Conservation (phyloP, 2,329 filamentous ascomycete species). For the Xylaria sp. region DNA sequence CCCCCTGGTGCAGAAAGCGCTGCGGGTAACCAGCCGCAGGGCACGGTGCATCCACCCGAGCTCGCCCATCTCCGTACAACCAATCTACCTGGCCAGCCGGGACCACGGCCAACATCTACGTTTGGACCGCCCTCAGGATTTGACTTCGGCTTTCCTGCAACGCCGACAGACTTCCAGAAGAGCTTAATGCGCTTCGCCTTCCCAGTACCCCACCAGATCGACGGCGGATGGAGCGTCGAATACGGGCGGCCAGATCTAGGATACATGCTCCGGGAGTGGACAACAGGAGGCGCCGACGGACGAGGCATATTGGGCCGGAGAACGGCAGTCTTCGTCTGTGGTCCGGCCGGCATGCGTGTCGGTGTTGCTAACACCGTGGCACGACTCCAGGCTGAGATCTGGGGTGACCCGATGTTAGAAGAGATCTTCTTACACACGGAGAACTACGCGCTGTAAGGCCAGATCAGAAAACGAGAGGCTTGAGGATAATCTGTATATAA, state of each 20-base stretch:
- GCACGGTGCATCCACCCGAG: slow-evolving; percentile 60
- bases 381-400: slow-evolving; percentile 82
- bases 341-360: slow-evolving; percentile 85
- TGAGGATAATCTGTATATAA: slow-evolving; percentile 35
- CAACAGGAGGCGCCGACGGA: slow-evolving; percentile 74
- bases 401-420: slow-evolving; percentile 80
- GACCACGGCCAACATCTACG: slow-evolving; percentile 63
- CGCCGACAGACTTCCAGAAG: slow-evolving; percentile 89
- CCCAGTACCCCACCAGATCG: slow-evolving; percentile 73
- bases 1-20: slow-evolving; percentile 39
- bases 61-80: slow-evolving; percentile 67
- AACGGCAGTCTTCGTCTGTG: slow-evolving; percentile 93
- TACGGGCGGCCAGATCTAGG: slow-evolving; percentile 91
- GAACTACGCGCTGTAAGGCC: slow-evolving; percentile 82
- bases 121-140: slow-evolving; percentile 72
- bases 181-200: slow-evolving; percentile 92
- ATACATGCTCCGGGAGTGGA: slow-evolving; percentile 86
- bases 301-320: slow-evolving; percentile 79
- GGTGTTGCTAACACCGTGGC: slow-evolving; percentile 90
- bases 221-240: slow-evolving; percentile 89
- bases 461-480: background rate
- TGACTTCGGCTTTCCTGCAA: slow-evolving; percentile 83
- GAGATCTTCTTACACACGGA: slow-evolving; percentile 96
- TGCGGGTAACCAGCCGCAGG: slow-evolving; percentile 20
- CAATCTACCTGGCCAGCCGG: slow-evolving; percentile 51